Conservation (phyloP, 176 grass and related monocot genomes). For the Aegilops speltoides region DNA sequence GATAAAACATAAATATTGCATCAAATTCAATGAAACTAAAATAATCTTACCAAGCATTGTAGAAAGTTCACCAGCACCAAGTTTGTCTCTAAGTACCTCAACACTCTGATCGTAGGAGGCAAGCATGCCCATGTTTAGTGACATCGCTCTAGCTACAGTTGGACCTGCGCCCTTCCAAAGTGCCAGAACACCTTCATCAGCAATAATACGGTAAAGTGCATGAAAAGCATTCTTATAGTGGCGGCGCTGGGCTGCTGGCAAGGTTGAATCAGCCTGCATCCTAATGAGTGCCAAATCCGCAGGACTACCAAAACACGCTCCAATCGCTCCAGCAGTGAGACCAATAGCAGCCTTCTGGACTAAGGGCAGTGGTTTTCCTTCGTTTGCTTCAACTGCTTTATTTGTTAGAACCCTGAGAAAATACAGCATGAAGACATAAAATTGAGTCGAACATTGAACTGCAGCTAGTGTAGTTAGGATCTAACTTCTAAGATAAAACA, state of each 20-base stretch:
- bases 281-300: slow-evolving; percentile 90
- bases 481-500: background rate
- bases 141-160: slow-evolving; percentile 89
- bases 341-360: slow-evolving; percentile 84
- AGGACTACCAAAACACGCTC: slow-evolving; percentile 79
- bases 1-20: background rate
- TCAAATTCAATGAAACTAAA: background rate
- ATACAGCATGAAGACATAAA: background rate
- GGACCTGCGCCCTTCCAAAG: slow-evolving; percentile 95
- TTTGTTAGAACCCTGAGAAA: slow-evolving; percentile 82
- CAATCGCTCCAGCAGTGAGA: slow-evolving; percentile 87
- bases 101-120: slow-evolving; percentile 92
- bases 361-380: slow-evolving; percentile 80
- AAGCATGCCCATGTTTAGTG: slow-evolving; percentile 97
- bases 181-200: slow-evolving; percentile 90
- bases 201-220: slow-evolving; percentile 67
- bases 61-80: slow-evolving; percentile 79
- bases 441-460: background rate
- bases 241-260: slow-evolving; percentile 67
- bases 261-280: slow-evolving; percentile 95
- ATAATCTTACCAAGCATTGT: slow-evolving; percentile 70
- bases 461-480: background rate
- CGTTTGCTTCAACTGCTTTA: slow-evolving; percentile 94
- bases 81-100: slow-evolving; percentile 75
- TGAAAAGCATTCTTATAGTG: slow-evolving; percentile 95